Evolutionary conservation across 495 filamentous ascomycete species (phyloP).

Genomic region (Aspergillus ostianus): DNA sequence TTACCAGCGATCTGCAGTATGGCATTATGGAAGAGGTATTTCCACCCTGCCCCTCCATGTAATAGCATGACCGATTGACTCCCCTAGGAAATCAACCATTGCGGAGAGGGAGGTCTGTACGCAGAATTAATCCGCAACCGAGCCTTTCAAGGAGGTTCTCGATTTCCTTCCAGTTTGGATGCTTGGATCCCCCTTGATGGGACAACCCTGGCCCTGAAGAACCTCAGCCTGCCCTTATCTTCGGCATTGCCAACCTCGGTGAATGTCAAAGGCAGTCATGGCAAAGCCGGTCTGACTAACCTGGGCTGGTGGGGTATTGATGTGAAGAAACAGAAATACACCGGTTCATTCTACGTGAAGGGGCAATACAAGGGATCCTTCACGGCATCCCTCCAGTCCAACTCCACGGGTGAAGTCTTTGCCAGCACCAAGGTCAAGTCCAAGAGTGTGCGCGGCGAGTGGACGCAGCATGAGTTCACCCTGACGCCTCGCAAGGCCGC

Average conservation of each 20-base stretch:
- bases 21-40: slow-evolving; percentile 58
- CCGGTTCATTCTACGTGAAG: slow-evolving; percentile 57
- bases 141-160: slow-evolving; percentile 60
- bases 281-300: slow-evolving; percentile 55
- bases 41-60: background rate
- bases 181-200: slow-evolving; percentile 54
- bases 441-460: slow-evolving; percentile 25
- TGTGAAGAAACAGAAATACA: slow-evolving; percentile 51
- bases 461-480: slow-evolving; percentile 37
- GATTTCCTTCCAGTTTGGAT: slow-evolving; percentile 46
- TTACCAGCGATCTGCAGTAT: slow-evolving; percentile 51
- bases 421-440: slow-evolving; percentile 28
- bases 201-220: slow-evolving; percentile 51
- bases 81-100: slow-evolving; percentile 67
- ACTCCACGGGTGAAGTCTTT: slow-evolving; percentile 27
- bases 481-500: slow-evolving; percentile 40
- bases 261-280: slow-evolving; percentile 46
- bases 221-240: slow-evolving; percentile 55
- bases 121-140: slow-evolving; percentile 71
- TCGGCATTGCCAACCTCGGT: slow-evolving; percentile 60
- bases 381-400: slow-evolving; percentile 30
- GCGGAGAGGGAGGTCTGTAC: slow-evolving; percentile 74
- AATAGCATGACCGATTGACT: slow-evolving; percentile 7
- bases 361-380: slow-evolving; percentile 36
- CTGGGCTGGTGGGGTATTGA: slow-evolving; percentile 64